Base-by-base conservation (phyloP, 768 basidiomycete species). In the Agaricus blazei region DNA sequence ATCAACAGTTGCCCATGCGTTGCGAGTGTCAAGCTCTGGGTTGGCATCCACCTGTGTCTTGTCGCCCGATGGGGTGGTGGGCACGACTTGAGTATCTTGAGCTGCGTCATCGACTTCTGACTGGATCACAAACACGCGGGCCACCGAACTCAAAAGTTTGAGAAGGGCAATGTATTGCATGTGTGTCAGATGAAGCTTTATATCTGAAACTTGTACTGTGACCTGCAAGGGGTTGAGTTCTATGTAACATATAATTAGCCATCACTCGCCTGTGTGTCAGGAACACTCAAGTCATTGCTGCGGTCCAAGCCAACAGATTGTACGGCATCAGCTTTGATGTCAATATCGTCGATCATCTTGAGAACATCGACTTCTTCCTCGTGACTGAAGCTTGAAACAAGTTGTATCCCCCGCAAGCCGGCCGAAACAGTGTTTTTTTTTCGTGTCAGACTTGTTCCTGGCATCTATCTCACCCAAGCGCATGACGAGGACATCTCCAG, bases 321-420 rank as follows among this genome's bases (percentile, higher is more conserved):
- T 26, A 82, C 68, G 49, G 94, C 70, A 26, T 87, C 80, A 8
- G 88, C 81, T 3, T 71, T 72, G 56, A 98, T 77, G 56, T 88
- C 77, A 46, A 97, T 93, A 64, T 96, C 90, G 60, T 97, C 92
- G 34, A 99, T 88, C 62, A 99, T 92, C 69, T 91, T 93, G 55
- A 98, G 76, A 1, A 68, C 73, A 15, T 81, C 77, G 11, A 73
- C 58, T 58, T 77, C 63, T 43, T 73, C 78, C 12, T 76, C 75
- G 40, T 76, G 70, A 59, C 79, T 71, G 41, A 89, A 70, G 40
- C 77, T 81, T 19, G 94, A 95, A 12, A 87, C 77, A 28, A 98
- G 78, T 62, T 90, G 89, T 31, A 98, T 86, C 14, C 94, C 93
- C 40, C 74, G 78, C 38, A 99, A 77, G 59, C 86, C 85, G 15